A percentile compares a stretch with the other conserved stretches of the same genome.
phyloP scores from a whole-genome alignment of 345 rosid species.

The Lepidium sativum region DNA sequence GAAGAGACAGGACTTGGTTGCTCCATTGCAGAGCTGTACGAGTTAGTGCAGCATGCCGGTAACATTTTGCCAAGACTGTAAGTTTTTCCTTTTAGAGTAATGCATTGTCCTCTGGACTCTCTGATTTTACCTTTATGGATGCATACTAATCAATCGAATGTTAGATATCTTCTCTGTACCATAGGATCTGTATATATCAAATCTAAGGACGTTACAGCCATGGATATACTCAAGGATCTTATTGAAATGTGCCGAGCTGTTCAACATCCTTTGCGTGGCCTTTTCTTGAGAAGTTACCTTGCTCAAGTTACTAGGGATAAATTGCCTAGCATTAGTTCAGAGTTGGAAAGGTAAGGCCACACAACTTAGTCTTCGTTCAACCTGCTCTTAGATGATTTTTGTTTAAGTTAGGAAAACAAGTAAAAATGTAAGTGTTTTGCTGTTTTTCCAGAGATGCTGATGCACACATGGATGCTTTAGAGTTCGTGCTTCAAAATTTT shows the following conservation, averaged over 20 bases:
- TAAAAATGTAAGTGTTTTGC: slow-evolving; percentile 5
- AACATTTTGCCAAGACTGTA: slow-evolving; percentile 96
- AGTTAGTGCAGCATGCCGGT: slow-evolving; percentile 97
- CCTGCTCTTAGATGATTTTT: not conserved
- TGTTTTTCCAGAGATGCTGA: slow-evolving; percentile 65
- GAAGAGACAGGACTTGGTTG: slow-evolving; percentile 85
- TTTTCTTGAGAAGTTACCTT: slow-evolving; percentile 93
- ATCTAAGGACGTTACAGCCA: slow-evolving; percentile 88
- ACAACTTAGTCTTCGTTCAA: not conserved
- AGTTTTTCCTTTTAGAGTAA: slow-evolving; percentile 22
- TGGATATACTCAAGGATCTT: slow-evolving; percentile 92
- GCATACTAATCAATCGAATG: not conserved
- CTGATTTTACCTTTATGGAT: not conserved
- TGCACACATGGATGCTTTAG: slow-evolving; percentile 68
- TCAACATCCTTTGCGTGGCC: slow-evolving; percentile 98
- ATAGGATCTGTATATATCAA: slow-evolving; percentile 93
- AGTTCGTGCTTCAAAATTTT: slow-evolving; percentile 87
- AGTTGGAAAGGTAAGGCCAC: slow-evolving; percentile 65
- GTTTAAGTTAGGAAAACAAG: not conserved
- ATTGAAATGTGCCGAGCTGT: slow-evolving; percentile 99
- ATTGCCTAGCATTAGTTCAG: slow-evolving; percentile 81
- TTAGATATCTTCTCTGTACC: slow-evolving; percentile 93
- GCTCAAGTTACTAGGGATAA: slow-evolving; percentile 90
- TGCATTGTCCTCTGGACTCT: not conserved
- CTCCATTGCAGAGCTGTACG: slow-evolving; percentile 85